These are phyloP conservation scores for Pecoramyces ruminantium DNA, from an alignment of 192 early-diverging fungal species.

Conservation along the genomic window DNA sequence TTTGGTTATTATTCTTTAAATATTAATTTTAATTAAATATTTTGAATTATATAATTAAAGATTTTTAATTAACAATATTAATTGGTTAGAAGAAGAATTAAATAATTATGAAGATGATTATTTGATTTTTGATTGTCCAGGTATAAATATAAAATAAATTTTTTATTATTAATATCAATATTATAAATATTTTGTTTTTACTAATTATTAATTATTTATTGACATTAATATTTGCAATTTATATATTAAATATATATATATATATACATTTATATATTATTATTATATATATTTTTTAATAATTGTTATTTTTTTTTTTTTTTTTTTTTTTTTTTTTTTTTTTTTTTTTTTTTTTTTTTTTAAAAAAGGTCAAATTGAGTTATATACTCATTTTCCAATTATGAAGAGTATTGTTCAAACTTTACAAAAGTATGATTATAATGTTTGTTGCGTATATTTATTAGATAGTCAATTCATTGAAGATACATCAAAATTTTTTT, in stretches of 20 bases:
- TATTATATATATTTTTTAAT: too few species aligned
- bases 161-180: neutral
- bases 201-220: neutral
- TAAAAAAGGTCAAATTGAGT: constrained; percentile 78
- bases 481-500: constrained; percentile 91
- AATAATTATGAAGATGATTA: constrained; percentile 88
- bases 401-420: constrained; percentile 66
- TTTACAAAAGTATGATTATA: constrained; percentile 54
- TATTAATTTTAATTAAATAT: too few species aligned
- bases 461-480: constrained; percentile 89
- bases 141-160: too few species aligned
- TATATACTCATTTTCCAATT: constrained; percentile 95
- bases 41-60: too few species aligned
- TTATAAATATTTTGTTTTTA: neutral
- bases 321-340: too few species aligned
- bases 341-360: too few species aligned
- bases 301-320: too few species aligned
- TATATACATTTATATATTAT: too few species aligned
- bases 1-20: too few species aligned
- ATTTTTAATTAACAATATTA: constrained; percentile 82
- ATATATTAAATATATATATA: too few species aligned
- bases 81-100: constrained; percentile 92
- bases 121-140: constrained; percentile 91
- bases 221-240: too few species aligned
- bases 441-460: constrained; percentile 83